phyloP scores from a whole-genome alignment of 192 early-diverging fungal species.

The Lunasporangiospora selenospora region DNA sequence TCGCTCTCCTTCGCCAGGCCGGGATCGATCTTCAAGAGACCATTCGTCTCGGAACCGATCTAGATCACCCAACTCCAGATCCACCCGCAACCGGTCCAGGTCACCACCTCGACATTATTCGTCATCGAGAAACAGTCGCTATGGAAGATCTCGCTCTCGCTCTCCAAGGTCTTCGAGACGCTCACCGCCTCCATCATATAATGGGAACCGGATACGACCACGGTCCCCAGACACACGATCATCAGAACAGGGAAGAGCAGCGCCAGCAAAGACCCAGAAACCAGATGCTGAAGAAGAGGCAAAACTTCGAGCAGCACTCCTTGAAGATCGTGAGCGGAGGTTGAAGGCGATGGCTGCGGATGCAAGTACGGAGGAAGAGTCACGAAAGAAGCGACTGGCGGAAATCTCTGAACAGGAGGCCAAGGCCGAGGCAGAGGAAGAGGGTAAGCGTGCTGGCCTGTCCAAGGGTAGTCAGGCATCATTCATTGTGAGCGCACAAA shows the following conservation, averaged over 20 bases:
- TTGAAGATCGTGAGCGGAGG: slow-evolving; percentile 19
- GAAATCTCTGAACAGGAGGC: slow-evolving; percentile 33
- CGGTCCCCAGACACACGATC: slow-evolving; percentile 13
- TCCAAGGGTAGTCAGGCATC: slow-evolving; percentile 28
- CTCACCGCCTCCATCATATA: slow-evolving; percentile 7
- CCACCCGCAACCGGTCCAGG: too few species aligned
- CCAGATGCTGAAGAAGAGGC: slow-evolving; percentile 1
- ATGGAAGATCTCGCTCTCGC: slow-evolving; percentile 8
- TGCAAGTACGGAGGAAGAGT: slow-evolving; percentile 40
- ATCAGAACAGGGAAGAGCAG: background rate
- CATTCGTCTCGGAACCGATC: too few species aligned
- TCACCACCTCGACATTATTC: too few species aligned
- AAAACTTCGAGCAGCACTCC: slow-evolving; percentile 9
- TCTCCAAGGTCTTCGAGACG: slow-evolving; percentile 2
- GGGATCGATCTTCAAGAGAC: slow-evolving; percentile 1
- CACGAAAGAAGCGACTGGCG: slow-evolving; percentile 35
- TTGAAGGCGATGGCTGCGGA: slow-evolving; percentile 53
- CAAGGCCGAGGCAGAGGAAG: slow-evolving; percentile 40
- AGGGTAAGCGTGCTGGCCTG: slow-evolving; percentile 10
- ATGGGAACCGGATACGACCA: background rate
- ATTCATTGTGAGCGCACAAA: slow-evolving; percentile 24
- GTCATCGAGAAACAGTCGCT: too few species aligned
- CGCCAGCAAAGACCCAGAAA: background rate
- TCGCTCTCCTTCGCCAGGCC: background rate
- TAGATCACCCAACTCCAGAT: too few species aligned